Percentiles rank a stretch among this genome's conserved stretches.
Evolutionary conservation across 1,284 basidiomycete species (phyloP).

Genomic region (Marasmius tenuissimus): DNA sequence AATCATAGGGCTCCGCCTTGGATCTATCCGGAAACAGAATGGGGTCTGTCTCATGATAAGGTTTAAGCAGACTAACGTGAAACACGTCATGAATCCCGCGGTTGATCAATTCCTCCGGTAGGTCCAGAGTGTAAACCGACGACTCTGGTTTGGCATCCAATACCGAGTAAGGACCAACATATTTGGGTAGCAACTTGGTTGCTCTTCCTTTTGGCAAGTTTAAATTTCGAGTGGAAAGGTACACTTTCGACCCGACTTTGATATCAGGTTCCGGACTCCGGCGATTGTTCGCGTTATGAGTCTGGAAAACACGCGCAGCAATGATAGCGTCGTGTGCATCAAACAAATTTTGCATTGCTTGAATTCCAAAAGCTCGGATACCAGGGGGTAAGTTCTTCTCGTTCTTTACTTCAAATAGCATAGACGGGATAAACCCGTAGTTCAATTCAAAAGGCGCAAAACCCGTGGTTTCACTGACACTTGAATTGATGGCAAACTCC

Average conservation of each 20-base stretch:
- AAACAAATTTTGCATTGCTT: slow-evolving; percentile 14
- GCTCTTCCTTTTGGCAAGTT: slow-evolving; percentile 26
- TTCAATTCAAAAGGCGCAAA: slow-evolving; percentile 38
- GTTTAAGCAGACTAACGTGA: slow-evolving; percentile 13
- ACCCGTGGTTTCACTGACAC: slow-evolving; percentile 26
- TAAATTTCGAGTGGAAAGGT: slow-evolving; percentile 29
- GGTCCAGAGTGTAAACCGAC: slow-evolving; percentile 26
- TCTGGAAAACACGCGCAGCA: slow-evolving; percentile 22
- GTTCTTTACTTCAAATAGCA: background rate
- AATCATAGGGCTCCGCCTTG: slow-evolving; percentile 1
- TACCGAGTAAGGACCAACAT: slow-evolving; percentile 31
- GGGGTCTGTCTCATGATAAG: background rate
- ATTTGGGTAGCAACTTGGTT: slow-evolving; percentile 28
- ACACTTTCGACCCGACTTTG: background rate
- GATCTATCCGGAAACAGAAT: background rate
- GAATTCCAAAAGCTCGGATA: background rate
- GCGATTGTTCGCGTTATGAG: slow-evolving; percentile 23
- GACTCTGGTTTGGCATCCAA: slow-evolving; percentile 16
- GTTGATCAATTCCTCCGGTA: slow-evolving; percentile 20
- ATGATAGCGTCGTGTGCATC: slow-evolving; percentile 31
- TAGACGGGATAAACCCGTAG: slow-evolving; percentile 16
- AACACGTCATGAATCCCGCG: slow-evolving; percentile 22
- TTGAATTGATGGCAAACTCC: slow-evolving; percentile 16
- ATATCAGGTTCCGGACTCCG: slow-evolving; percentile 4
- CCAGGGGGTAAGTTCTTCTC: background rate